Evolutionary conservation across 805 yeast species (phyloP), one percentile per base, ranked within the genome.

Genomic region (Candida methanosorbosa): DNA sequence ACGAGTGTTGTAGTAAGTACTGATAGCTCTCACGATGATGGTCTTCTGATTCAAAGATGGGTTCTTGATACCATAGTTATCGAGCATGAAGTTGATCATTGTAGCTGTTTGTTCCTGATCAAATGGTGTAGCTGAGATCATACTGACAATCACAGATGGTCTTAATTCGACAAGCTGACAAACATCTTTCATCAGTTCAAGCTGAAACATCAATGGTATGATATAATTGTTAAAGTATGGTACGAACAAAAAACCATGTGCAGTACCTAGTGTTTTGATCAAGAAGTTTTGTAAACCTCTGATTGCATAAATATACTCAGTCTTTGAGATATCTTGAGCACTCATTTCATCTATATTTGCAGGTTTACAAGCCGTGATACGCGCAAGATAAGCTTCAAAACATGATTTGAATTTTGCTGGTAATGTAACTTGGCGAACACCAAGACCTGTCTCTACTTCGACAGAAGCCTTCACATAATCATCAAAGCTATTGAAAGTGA

Each of bases 101-200:
- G 53, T 46, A 38, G 66, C 46, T 44, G 73, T 35, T 45, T 73
- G 43, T 38, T 56, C 59, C 13, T 57, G 50, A 27, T 70, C 58
- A 39, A 62, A 70, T 5, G 75, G 64, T 22, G 74, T 48, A 18
- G 66, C 59, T 0, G 79, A 73, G 4, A 81, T 50, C 20, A 59
- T 50, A 14, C 61, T 53, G 41, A 72, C 66, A 17, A 72, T 44
- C 7, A 56, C 46, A 2, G 71, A 64, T 0, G 90, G 82, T 27
- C 67, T 66, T 9, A 82, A 56, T 22, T 68, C 69, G 0, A 80
- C 79, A 37, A 82, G 56, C 43, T 81, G 84, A 44, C 94, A 82
- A 12, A 84, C 84, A 41, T 90, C 97, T 39, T 84, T 77, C 64
- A 82, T 70, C 30, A 67, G 70, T 34, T 77, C 72, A 31, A 86